Evolutionary conservation across 2,329 filamentous ascomycete species (phyloP), one percentile per base, ranked within the genome.

Genomic region (Dryadomyces quercivorus): DNA sequence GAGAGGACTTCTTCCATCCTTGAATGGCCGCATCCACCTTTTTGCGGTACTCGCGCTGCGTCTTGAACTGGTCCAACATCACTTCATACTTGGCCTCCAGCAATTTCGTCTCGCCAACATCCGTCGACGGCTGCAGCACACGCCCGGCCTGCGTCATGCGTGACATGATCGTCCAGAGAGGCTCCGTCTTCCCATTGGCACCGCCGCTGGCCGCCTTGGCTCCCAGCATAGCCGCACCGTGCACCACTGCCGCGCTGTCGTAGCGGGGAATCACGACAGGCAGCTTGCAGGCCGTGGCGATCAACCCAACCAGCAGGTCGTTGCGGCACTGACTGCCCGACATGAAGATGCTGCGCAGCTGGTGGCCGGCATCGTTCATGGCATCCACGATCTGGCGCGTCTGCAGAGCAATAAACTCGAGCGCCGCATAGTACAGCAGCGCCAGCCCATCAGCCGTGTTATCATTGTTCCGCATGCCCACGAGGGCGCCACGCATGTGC

Each of bases 391-490:
- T 98, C 69, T 98, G 93, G 56, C 88, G 84, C 0, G 93, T 98
- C 70, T 98, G 93, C 68, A 97, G 80, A 34, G 93, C 91, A 63
- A 98, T 97, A 70, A 97, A 97, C 72, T 98, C 93, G 81, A 98
- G 89, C 3, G 92, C 94, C 22, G 82, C 88, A 65, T 96, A 97
- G 73, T 98, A 98, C 72, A 91, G 85, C 21, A 96, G 73, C 1
- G 92, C 91, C 52, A 98, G 81, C 52, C 88, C 86, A 65, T 95
- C 88, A 50, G 93, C 79, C 69, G 88, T 91, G 72, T 97, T 92
- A 61, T 82, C 88, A 54, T 57, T 50, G 65, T 84, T 88, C 56
- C 42, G 42, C 42, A 98, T 75, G 18, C 93, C 93, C 58, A 96
- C 84, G 59, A 95, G 81, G 7, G 88, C 83, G 26, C 93, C 93